Percentiles rank a stretch among this genome's conserved stretches.
Evolutionary conservation across 208 protist species (phyloP).

Genomic region (Acanthamoeba lenticulata): DNA sequence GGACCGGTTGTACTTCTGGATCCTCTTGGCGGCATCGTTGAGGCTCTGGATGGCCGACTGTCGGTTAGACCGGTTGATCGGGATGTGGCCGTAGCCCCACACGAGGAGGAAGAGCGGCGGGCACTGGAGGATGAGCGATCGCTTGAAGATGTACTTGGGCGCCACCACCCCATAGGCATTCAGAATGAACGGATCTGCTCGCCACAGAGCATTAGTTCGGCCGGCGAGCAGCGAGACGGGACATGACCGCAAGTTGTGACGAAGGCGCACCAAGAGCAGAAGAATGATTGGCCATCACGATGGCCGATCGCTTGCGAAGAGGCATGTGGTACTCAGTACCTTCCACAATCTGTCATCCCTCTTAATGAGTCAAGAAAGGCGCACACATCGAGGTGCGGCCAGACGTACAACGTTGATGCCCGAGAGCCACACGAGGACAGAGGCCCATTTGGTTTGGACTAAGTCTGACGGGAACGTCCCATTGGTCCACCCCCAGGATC

Average conservation of each 20-base stretch:
- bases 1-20: neutral
- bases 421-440: neutral
- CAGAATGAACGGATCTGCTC: conserved; percentile 36
- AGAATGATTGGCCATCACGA: conserved; percentile 36
- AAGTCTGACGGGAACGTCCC: conserved; percentile 15
- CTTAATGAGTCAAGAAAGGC: neutral
- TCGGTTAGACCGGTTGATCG: conserved; percentile 27
- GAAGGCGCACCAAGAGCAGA: neutral
- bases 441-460: neutral
- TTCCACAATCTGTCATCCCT: neutral
- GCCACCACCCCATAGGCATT: neutral
- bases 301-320: neutral
- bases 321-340: neutral
- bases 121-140: neutral
- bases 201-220: too few relatives aligned
- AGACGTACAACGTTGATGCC: conserved; percentile 12
- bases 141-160: neutral
- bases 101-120: neutral
- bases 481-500: neutral
- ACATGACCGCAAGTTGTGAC: neutral
- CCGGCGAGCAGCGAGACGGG: neutral
- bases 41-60: conserved; percentile 5
- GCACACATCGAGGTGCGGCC: neutral
- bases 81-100: conserved; percentile 22
- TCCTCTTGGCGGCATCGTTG: neutral